Conservation (phyloP, 352 stramenopile genomes). For the Thraustotheca clavata region DNA sequence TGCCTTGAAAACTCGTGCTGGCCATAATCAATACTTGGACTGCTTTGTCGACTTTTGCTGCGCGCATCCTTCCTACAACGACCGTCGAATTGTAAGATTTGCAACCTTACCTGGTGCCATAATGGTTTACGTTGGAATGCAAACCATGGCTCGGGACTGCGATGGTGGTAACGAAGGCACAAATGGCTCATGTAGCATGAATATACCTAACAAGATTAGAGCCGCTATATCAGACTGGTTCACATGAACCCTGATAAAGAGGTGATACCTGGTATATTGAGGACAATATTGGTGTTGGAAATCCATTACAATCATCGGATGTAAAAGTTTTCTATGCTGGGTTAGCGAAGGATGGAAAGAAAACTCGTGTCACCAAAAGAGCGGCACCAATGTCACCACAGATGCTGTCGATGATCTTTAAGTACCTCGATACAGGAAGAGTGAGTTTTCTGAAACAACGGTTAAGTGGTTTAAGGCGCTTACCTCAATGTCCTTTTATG, state of each 20-base stretch:
- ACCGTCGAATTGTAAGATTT: too few relatives aligned
- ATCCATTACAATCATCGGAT: background rate
- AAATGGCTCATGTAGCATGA: too few relatives aligned
- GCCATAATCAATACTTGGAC: too few relatives aligned
- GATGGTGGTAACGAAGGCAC: too few relatives aligned
- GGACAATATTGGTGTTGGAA: conserved; percentile 1
- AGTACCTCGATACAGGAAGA: background rate
- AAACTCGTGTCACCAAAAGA: background rate
- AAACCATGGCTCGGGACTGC: too few relatives aligned
- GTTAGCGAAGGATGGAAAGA: background rate
- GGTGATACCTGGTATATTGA: background rate
- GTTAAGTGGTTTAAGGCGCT: conserved; percentile 4
- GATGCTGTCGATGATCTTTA: conserved; percentile 2
- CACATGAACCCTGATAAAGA: conserved; percentile 1
- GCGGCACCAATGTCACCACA: conserved; percentile 4
- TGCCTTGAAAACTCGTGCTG: too few relatives aligned
- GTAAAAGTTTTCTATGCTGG: background rate
- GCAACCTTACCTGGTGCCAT: too few relatives aligned
- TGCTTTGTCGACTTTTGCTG: too few relatives aligned
- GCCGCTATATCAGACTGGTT: conserved; percentile 3
- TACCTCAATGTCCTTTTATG: background rate
- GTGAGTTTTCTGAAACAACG: background rate
- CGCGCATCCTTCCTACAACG: too few relatives aligned
- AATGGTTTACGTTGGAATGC: too few relatives aligned
- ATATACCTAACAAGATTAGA: conserved; percentile 3